These are phyloP conservation scores for Penicillium verhagenii DNA, from an alignment of 495 filamentous ascomycete genomes.

Conservation along the genomic window DNA sequence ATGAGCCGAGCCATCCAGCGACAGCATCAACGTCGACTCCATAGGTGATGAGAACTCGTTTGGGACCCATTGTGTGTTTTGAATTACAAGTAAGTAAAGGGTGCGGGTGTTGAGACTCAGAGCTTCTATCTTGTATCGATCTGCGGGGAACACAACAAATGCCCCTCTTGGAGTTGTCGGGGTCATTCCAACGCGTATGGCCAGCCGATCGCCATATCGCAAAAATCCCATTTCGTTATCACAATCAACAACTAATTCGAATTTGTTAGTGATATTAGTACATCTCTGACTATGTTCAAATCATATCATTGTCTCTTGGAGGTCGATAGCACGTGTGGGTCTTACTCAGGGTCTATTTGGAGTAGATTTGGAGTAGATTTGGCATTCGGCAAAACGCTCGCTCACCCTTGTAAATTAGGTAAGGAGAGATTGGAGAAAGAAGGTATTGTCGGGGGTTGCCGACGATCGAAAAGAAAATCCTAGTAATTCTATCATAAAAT, in stretches of 20 bases:
- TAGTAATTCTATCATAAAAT: constrained; percentile 3
- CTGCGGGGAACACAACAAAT: constrained; percentile 15
- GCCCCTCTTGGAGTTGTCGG: constrained; percentile 14
- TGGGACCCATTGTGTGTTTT: constrained; percentile 28
- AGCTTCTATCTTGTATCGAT: constrained; percentile 6
- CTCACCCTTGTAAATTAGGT: not conserved
- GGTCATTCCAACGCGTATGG: not conserved
- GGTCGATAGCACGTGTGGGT: not conserved
- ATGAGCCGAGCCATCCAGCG: constrained; percentile 69
- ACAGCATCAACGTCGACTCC: constrained; percentile 68
- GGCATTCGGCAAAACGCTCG: constrained; percentile 5
- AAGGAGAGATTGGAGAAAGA: not conserved
- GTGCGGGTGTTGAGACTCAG: not conserved
- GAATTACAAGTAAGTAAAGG: not conserved
- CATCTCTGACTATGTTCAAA: not conserved
- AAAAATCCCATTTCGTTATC: not conserved
- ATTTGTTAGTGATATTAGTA: not conserved
- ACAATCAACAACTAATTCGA: not conserved
- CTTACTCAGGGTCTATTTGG: constrained; percentile 7
- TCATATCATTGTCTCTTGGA: not conserved
- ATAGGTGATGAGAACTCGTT: constrained; percentile 55
- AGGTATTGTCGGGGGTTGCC: constrained; percentile 5
- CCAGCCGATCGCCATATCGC: not conserved
- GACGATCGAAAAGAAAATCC: constrained; percentile 5
- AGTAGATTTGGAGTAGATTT: constrained; percentile 16